Percentiles rank a stretch among this genome's conserved stretches.
phyloP scores from a whole-genome alignment of 2,329 filamentous ascomycete species.

The Cyphellophora attinorum region DNA sequence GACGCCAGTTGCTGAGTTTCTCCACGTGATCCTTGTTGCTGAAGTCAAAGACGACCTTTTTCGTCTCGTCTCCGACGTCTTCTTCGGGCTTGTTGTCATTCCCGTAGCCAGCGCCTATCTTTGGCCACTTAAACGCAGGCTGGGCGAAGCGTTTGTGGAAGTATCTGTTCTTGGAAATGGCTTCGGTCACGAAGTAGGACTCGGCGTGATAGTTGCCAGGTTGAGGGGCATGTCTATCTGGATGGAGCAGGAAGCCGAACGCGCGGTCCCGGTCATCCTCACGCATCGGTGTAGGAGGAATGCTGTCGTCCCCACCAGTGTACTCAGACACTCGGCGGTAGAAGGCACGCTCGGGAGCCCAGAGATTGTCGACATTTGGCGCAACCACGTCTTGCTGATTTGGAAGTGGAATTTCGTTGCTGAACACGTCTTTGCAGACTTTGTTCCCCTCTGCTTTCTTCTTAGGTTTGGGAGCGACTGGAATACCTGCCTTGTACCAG shows the following conservation, averaged over 20 bases:
- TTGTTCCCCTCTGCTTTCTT: not conserved
- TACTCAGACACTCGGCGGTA: not conserved
- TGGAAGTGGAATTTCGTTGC: not conserved
- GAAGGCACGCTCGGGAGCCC: not conserved
- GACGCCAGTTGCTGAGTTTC: conserved; percentile 10
- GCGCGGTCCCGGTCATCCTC: not conserved
- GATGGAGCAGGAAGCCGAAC: conserved; percentile 3
- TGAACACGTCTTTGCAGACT: not conserved
- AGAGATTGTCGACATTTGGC: not conserved
- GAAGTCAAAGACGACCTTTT: conserved; percentile 9
- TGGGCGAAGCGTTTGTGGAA: conserved; percentile 5
- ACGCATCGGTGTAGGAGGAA: not conserved
- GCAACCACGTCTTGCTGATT: not conserved
- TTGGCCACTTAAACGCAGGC: not conserved
- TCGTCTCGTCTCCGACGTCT: not conserved
- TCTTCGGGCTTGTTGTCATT: not conserved
- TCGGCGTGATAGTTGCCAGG: not conserved
- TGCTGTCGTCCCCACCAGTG: not conserved
- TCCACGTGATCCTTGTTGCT: conserved; percentile 8
- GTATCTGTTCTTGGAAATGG: conserved; percentile 8
- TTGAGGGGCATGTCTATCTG: not conserved
- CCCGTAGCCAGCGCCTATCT: not conserved
- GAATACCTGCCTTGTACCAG: conserved; percentile 7
- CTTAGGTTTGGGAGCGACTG: too few species aligned
- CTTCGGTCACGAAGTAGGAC: conserved; percentile 9